These are phyloP conservation scores for Vitis hybrid DNA, from an alignment of 177 flowering plant species.

Conservation along the genomic window DNA sequence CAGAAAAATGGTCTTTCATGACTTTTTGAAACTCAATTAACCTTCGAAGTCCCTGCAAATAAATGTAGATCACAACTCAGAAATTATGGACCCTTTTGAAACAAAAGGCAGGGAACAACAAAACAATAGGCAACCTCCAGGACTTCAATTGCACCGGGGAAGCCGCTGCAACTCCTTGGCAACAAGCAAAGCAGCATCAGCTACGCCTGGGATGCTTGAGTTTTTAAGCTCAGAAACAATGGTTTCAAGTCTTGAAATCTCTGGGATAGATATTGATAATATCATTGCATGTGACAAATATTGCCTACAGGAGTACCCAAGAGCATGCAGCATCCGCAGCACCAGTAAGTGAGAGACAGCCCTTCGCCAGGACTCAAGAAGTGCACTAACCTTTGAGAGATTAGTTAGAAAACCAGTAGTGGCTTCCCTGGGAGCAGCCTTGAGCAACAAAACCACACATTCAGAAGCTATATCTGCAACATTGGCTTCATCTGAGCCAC, in stretches of 20 bases:
- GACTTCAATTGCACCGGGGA: constrained; percentile 58
- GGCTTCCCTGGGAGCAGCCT: constrained; percentile 88
- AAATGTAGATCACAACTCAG: constrained; percentile 2
- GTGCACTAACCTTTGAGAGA: constrained; percentile 51
- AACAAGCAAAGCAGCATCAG: constrained; percentile 55
- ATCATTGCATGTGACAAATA: constrained; percentile 81
- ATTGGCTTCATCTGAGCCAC: constrained; percentile 36
- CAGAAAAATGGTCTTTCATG: constrained; percentile 9
- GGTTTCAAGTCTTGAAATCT: constrained; percentile 63
- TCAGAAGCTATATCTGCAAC: constrained; percentile 86
- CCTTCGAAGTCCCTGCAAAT: constrained; percentile 9
- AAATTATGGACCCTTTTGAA: background rate
- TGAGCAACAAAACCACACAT: constrained; percentile 67
- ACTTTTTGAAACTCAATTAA: background rate
- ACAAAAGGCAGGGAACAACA: background rate
- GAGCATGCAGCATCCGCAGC: constrained; percentile 65
- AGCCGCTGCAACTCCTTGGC: constrained; percentile 78
- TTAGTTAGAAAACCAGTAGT: constrained; percentile 76
- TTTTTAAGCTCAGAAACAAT: constrained; percentile 53
- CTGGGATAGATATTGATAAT: constrained; percentile 59
- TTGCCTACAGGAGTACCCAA: constrained; percentile 77
- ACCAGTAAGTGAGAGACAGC: constrained; percentile 41
- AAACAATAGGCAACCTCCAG: constrained; percentile 5
- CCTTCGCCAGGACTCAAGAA: constrained; percentile 55
- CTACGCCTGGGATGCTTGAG: constrained; percentile 45